Base-by-base conservation (phyloP, 1,284 basidiomycete species). In the Naganishia liquefaciens region DNA sequence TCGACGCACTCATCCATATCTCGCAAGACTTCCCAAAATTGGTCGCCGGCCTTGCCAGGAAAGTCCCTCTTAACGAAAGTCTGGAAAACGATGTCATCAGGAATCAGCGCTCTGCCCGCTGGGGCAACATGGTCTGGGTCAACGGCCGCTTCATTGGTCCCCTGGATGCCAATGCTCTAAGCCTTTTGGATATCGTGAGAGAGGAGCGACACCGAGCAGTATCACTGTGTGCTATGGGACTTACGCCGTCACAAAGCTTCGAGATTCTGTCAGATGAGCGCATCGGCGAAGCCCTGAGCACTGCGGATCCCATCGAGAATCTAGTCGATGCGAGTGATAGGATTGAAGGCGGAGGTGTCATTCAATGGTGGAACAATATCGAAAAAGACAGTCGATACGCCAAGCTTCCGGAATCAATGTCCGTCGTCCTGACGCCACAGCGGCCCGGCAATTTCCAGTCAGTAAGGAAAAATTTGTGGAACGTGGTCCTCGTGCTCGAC, bases 291-390 rank as follows among this genome's bases (percentile, higher is more conserved):
- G 80, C 84, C 2, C 84, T 86, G 68, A 81, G 77, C 6, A 77
- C 75, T 52, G 74, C 78, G 2, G 85, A 83, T 58, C 81, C 84
- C 4, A 74, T 89, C 39, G 90, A 92, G 65, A 88, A 87, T 0
- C 71, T 94, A 11, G 88, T 93, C 58, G 93, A 96, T 76, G 88
- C 91, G 2, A 91, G 89, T 68, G 93, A 97, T 75, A 81, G 90
- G n/a, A 72, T 74, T 5, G 93, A 96, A 76, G 89, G 84, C 1
- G 90, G 88, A 0, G 83, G 81, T 17, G 83, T 88, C 2, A 84
- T 96, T 55, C 75, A 87, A 0, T 98, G 90, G 86, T 88, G 89
- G 85, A 98, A 98, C 76, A 88, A 98, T 77, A 77, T 98, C 27
- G 88, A 91, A 78, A 89, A 86, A 68, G 94, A 97, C 74, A 81